phyloP scores from a whole-genome alignment of 2,329 filamentous ascomycete species.

The Pestalotiopsis sp. region DNA sequence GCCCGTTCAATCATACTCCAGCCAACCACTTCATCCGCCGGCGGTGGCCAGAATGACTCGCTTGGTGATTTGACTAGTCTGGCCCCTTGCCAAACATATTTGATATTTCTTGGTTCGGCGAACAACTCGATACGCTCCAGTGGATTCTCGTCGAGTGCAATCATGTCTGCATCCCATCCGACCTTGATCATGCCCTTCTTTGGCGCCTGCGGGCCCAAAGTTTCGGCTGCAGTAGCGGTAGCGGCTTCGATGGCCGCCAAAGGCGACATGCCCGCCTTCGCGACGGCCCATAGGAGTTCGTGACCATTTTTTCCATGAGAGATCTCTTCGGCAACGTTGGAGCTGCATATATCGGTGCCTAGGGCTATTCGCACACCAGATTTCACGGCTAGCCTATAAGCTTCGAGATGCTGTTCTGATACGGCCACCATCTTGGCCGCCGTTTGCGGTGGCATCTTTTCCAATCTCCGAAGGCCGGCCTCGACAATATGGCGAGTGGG shows the following conservation, averaged over 20 bases:
- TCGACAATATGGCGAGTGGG: constrained; percentile 46
- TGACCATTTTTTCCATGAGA: constrained; percentile 44
- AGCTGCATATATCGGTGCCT: constrained; percentile 47
- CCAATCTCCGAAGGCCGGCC: constrained; percentile 35
- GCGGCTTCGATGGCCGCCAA: constrained; percentile 53
- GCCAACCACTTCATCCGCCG: not conserved
- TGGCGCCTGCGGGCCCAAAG: constrained; percentile 45
- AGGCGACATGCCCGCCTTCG: constrained; percentile 48
- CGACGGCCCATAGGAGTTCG: constrained; percentile 48
- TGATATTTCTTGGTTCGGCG: constrained; percentile 40
- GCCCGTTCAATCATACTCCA: not conserved
- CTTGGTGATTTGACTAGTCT: constrained; percentile 38
- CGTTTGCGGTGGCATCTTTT: constrained; percentile 31
- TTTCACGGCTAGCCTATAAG: constrained; percentile 44
- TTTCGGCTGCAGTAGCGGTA: constrained; percentile 48
- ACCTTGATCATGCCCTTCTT: constrained; percentile 44
- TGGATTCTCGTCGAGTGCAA: constrained; percentile 45
- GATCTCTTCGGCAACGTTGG: constrained; percentile 29
- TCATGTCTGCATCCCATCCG: constrained; percentile 51
- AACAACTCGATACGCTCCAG: constrained; percentile 46
- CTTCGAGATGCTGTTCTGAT: constrained; percentile 34
- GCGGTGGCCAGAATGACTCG: not conserved
- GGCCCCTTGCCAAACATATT: constrained; percentile 45
- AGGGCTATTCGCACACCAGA: constrained; percentile 48
- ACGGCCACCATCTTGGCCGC: constrained; percentile 41